These are phyloP conservation scores for Candida smagusa DNA, from an alignment of 1,139 yeast species.

Conservation along the genomic window DNA sequence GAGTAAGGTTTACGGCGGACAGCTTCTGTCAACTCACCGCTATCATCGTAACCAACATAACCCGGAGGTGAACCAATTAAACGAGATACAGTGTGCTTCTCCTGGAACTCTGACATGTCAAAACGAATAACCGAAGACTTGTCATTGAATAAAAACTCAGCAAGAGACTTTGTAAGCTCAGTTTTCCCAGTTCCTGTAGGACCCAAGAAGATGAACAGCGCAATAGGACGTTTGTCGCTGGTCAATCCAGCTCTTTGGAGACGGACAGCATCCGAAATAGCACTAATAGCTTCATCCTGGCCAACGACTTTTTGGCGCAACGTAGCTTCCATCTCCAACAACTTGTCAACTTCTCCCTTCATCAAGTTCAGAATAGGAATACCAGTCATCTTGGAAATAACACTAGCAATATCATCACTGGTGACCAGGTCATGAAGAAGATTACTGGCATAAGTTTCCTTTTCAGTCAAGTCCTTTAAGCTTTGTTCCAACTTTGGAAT, in stretches of 20 bases:
- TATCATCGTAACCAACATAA: constrained; percentile 92
- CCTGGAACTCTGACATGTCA: constrained; percentile 98
- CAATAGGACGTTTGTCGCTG: constrained; percentile 90
- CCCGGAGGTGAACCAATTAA: constrained; percentile 98
- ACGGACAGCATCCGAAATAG: constrained; percentile 91
- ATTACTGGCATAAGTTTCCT: constrained; percentile 28
- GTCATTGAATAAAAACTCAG: constrained; percentile 88
- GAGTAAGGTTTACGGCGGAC: constrained; percentile 93
- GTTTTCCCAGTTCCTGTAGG: constrained; percentile 99
- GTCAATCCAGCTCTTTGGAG: constrained; percentile 95
- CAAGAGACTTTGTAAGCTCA: constrained; percentile 86
- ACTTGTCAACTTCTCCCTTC: constrained; percentile 92
- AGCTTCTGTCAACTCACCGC: constrained; percentile 95
- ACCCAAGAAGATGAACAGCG: constrained; percentile 92
- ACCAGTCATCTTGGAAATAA: constrained; percentile 92
- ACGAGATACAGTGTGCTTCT: constrained; percentile 84
- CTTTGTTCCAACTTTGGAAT: constrained; percentile 76
- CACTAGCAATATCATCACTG: constrained; percentile 88
- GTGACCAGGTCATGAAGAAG: constrained; percentile 90
- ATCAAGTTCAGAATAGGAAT: constrained; percentile 88
- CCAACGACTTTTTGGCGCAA: constrained; percentile 82
- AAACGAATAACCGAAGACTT: constrained; percentile 82
- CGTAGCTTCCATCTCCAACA: constrained; percentile 81
- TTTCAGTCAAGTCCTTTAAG: constrained; percentile 46
- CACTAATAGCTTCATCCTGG: constrained; percentile 89